These are phyloP conservation scores for Moelleriella libera DNA, from an alignment of 2,329 filamentous ascomycete genomes.

Conservation along the genomic window DNA sequence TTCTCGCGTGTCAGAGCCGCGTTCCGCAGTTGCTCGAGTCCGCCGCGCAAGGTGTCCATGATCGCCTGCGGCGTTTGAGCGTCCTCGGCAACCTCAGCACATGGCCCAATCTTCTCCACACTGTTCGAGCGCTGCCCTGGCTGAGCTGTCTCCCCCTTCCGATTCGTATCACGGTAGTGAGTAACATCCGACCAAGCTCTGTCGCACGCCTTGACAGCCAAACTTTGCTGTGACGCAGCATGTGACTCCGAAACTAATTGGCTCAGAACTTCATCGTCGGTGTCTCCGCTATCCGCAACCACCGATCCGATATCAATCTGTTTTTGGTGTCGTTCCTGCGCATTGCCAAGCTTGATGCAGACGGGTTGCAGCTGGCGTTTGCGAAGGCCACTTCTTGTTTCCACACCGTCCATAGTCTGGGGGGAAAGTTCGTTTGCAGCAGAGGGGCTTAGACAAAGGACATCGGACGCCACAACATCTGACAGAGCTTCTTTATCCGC, in stretches of 20 bases:
- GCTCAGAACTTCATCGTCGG: slow-evolving; percentile 26
- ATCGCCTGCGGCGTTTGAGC: slow-evolving; percentile 11
- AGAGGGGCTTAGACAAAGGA: neutral
- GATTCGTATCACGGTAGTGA: too few relatives aligned
- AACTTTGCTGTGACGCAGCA: slow-evolving; percentile 20
- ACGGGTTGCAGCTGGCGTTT: slow-evolving; percentile 5
- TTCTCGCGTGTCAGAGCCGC: slow-evolving; percentile 49
- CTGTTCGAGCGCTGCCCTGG: too few relatives aligned
- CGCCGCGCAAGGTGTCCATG: slow-evolving; percentile 17
- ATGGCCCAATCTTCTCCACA: neutral
- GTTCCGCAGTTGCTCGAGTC: slow-evolving; percentile 42
- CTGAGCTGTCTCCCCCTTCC: too few relatives aligned
- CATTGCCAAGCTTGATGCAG: neutral
- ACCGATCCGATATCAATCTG: slow-evolving; percentile 3
- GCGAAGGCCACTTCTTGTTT: slow-evolving; percentile 9
- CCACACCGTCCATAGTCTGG: slow-evolving; percentile 1
- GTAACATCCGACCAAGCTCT: neutral
- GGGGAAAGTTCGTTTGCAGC: neutral
- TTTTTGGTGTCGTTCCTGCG: slow-evolving; percentile 1
- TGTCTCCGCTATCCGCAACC: slow-evolving; percentile 15
- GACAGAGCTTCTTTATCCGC: slow-evolving; percentile 2
- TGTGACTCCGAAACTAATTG: slow-evolving; percentile 25
- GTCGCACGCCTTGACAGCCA: slow-evolving; percentile 8
- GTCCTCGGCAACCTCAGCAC: slow-evolving; percentile 2
- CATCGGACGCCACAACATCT: neutral